These are phyloP conservation scores for Ampelocalamus luodianensis DNA, from an alignment of 176 grass and related monocot species.

Conservation along the genomic window DNA sequence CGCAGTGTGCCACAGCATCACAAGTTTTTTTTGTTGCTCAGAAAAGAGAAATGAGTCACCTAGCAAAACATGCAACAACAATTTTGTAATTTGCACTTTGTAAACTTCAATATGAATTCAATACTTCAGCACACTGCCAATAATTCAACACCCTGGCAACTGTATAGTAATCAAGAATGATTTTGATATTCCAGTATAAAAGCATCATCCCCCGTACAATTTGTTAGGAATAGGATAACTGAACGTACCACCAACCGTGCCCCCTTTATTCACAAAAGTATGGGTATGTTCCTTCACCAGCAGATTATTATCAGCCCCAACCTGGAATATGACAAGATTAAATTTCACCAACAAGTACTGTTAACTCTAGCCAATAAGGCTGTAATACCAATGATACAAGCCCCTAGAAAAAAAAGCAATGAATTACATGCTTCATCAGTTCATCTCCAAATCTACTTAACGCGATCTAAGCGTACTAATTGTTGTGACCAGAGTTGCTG, in stretches of 20 bases:
- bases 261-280: constrained; percentile 97
- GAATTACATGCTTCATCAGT: constrained; percentile 3
- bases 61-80: neutral
- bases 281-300: constrained; percentile 97
- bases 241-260: constrained; percentile 76
- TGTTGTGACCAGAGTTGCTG: too few species aligned
- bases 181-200: neutral
- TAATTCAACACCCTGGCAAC: neutral
- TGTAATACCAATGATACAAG: neutral
- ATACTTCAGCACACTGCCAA: neutral
- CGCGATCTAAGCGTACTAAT: too few species aligned
- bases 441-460: too few species aligned
- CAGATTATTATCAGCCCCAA: constrained; percentile 88
- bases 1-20: neutral
- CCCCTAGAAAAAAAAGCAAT: neutral
- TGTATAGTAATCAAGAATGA: constrained; percentile 21
- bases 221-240: constrained; percentile 7
- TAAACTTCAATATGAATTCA: constrained; percentile 4
- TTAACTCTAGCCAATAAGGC: neutral
- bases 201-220: neutral
- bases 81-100: neutral
- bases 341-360: neutral
- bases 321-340: constrained; percentile 50
- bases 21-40: neutral
- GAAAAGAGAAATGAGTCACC: neutral